Evolutionary conservation across 2,329 filamentous ascomycete genomes (phyloP).

Genomic region (Cryphonectria parasitica): DNA sequence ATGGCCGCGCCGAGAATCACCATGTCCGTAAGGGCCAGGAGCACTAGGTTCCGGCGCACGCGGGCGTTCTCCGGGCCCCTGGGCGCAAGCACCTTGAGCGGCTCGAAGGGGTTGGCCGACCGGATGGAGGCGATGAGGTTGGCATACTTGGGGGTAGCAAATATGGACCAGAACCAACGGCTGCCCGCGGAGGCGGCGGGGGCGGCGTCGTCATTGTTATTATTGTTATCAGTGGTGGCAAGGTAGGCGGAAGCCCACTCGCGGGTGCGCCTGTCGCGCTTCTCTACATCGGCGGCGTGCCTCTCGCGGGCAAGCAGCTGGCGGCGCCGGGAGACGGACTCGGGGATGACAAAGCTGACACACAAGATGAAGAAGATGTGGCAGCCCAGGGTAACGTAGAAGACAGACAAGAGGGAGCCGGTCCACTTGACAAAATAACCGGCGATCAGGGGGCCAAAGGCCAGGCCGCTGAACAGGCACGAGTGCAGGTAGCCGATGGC

Average conservation of each 20-base stretch:
- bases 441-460: conserved; percentile 80
- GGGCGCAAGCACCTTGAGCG: conserved; percentile 78
- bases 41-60: conserved; percentile 78
- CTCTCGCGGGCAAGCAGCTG: conserved; percentile 74
- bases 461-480: conserved; percentile 86
- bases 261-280: conserved; percentile 38
- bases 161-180: conserved; percentile 17
- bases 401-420: conserved; percentile 76
- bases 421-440: conserved; percentile 79
- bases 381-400: conserved; percentile 77
- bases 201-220: neutral
- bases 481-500: conserved; percentile 90
- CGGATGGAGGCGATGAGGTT: conserved; percentile 42
- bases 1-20: conserved; percentile 81
- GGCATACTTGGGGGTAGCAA: conserved; percentile 30
- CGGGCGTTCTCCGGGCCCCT: conserved; percentile 64
- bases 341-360: conserved; percentile 73
- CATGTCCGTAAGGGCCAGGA: conserved; percentile 80
- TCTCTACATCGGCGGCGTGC: conserved; percentile 52
- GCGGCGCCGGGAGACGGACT: conserved; percentile 77
- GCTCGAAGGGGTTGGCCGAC: conserved; percentile 70
- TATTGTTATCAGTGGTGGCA: conserved; percentile 30
- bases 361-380: conserved; percentile 76
- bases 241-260: conserved; percentile 27
- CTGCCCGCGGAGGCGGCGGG: neutral